phyloP scores from a whole-genome alignment of 129 eudicot genomes.

The Pulicaria dysenterica region DNA sequence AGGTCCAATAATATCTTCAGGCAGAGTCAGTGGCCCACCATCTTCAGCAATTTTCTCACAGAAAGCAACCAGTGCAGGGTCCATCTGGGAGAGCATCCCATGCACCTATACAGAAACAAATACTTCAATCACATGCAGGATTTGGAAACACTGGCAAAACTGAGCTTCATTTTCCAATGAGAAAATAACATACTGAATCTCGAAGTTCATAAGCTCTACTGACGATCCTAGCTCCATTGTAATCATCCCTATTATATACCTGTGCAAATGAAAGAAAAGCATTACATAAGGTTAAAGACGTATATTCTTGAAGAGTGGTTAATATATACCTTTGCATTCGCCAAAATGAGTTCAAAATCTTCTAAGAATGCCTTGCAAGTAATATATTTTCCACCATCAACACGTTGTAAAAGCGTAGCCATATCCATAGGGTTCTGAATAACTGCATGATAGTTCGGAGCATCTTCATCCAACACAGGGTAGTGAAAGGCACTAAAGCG shows the following conservation, averaged over 20 bases:
- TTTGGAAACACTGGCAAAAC: background rate
- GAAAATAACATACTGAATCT: slow-evolving; percentile 67
- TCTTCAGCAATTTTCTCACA: slow-evolving; percentile 95
- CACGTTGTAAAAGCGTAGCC: slow-evolving; percentile 87
- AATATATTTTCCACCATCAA: slow-evolving; percentile 86
- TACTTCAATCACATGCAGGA: background rate
- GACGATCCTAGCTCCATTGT: slow-evolving; percentile 96
- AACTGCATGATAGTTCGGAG: slow-evolving; percentile 90
- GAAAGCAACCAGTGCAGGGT: slow-evolving; percentile 81
- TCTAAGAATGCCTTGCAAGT: slow-evolving; percentile 74
- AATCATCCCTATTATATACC: slow-evolving; percentile 95
- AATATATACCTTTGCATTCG: slow-evolving; percentile 77
- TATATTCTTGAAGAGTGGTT: background rate
- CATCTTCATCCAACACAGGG: slow-evolving; percentile 97
- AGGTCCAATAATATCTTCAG: slow-evolving; percentile 59
- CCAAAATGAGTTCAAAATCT: slow-evolving; percentile 89
- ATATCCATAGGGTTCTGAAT: slow-evolving; percentile 98
- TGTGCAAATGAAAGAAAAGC: slow-evolving; percentile 34
- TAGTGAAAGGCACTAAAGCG: slow-evolving; percentile 91
- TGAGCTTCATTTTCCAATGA: background rate
- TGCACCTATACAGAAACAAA: slow-evolving; percentile 61
- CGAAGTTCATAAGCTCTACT: slow-evolving; percentile 98
- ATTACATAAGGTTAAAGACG: slow-evolving; percentile 13
- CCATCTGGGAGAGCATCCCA: slow-evolving; percentile 98
- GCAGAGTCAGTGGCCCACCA: slow-evolving; percentile 80